Base-by-base conservation (phyloP, 768 basidiomycete genomes). In the Termitomyces sp. region DNA sequence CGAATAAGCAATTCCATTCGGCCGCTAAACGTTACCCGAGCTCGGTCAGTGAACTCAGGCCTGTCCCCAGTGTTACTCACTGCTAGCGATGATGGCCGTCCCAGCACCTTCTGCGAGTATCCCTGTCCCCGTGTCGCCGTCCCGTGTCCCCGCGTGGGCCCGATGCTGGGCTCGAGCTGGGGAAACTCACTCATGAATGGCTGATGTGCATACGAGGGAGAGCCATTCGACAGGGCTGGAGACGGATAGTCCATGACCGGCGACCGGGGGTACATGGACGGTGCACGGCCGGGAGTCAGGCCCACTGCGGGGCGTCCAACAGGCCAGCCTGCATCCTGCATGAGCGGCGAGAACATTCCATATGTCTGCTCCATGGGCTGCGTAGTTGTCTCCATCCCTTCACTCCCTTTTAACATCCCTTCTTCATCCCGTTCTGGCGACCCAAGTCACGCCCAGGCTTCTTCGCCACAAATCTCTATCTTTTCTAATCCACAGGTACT, bases 161-260 rank as follows among this genome's bases (percentile, higher is more conserved):
- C 84, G 60, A 82, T 77, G 70, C 75, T 81, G 32, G 80, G 71
- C 13, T 79, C 72, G 40, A 81, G 70, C 69, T 81, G 81, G 38
- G 64, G 57, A 51, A 78, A 72, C 10, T 59, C 54, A 55, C 33
- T 55, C 50, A 62, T 54, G 60, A 54, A 54, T 62, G 66, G 44
- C 46, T 58, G 53, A 55, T 63, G 10, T 69, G 62, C 65, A 41
- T 56, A 63, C 53, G 51, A 61, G 22, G 70, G 72, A 52, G 75
- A 76, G 59, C 68, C 69, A 66, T 71, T 76, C 58, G 66, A 75
- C 3, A 63, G 75, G 41, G 70, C 73, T 57, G 74, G 76, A 38
- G 71, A 76, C 28, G 72, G 74, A 63, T 70, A 79, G 55, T 67
- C 74, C 66, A 63, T 69, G 68, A 60, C 67, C 64, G 63, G 74